A percentile compares a stretch with the other conserved stretches of the same genome.
phyloP scores from a whole-genome alignment of 2,329 filamentous ascomycete species.

The Sordariomycetes sp. region DNA sequence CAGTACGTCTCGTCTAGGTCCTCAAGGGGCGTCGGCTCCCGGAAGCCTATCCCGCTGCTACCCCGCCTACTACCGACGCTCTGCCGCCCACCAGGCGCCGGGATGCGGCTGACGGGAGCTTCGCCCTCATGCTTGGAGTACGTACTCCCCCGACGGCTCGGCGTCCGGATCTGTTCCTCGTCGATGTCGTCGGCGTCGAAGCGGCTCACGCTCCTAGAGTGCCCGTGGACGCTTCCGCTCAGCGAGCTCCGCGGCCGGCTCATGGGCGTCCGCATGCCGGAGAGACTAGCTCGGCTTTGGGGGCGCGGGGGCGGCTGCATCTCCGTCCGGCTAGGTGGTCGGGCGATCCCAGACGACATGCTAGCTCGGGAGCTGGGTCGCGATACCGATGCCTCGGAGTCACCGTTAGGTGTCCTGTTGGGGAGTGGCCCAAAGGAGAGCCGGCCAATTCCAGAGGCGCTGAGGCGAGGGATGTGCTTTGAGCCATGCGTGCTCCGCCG shows the following conservation, averaged over 20 bases:
- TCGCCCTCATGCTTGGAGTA: constrained; percentile 35
- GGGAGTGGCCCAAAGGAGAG: constrained; percentile 51
- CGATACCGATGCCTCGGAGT: constrained; percentile 30
- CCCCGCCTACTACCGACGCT: constrained; percentile 25
- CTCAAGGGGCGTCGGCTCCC: constrained; percentile 15
- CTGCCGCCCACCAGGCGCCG: constrained; percentile 27
- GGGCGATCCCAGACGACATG: constrained; percentile 33
- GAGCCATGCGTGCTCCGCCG: constrained; percentile 13
- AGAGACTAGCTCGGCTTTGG: constrained; percentile 49
- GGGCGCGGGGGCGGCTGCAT: constrained; percentile 43
- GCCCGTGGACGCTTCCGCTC: constrained; percentile 46
- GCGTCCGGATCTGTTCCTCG: constrained; percentile 29
- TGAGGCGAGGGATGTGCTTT: constrained; percentile 42
- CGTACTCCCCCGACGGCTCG: constrained; percentile 38
- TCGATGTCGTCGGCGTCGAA: constrained; percentile 32
- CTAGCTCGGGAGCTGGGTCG: constrained; percentile 66
- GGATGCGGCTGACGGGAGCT: constrained; percentile 22
- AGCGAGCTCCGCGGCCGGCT: constrained; percentile 61
- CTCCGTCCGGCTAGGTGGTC: constrained; percentile 39
- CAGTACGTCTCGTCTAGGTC: constrained; percentile 43
- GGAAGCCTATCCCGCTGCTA: constrained; percentile 19
- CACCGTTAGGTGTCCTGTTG: constrained; percentile 34
- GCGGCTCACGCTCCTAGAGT: constrained; percentile 43
- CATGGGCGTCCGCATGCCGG: constrained; percentile 49
- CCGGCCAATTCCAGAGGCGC: constrained; percentile 47